These are phyloP conservation scores for Zancudomyces culisetae DNA, from an alignment of 371 early-diverging fungal species.

Conservation along the genomic window DNA sequence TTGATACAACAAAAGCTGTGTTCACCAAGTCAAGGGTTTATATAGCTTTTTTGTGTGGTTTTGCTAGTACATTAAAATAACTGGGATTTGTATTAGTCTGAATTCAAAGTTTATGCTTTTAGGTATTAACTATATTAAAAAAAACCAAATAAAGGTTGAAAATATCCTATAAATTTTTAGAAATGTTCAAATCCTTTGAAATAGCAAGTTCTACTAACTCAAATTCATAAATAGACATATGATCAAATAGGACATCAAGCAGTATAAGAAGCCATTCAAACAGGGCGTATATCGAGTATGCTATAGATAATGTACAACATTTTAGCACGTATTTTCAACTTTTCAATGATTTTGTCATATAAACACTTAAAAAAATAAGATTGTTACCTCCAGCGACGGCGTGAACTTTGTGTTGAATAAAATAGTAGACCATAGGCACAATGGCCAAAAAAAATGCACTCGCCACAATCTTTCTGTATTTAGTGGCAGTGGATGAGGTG, in stretches of 20 bases:
- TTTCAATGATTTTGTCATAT: too few species aligned
- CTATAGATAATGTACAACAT: too few species aligned
- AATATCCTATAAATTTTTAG: not conserved
- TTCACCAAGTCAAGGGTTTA: too few species aligned
- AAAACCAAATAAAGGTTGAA: too few species aligned
- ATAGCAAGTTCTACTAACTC: slow-evolving; percentile 17
- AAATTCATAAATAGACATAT: slow-evolving; percentile 48
- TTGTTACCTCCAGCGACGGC: slow-evolving; percentile 32
- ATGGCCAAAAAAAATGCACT: slow-evolving; percentile 41
- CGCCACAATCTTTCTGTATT: slow-evolving; percentile 20
- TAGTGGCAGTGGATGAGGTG: slow-evolving; percentile 3
- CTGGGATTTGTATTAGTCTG: too few species aligned
- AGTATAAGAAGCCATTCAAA: slow-evolving; percentile 66
- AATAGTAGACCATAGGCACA: slow-evolving; percentile 55
- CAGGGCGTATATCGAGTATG: slow-evolving; percentile 60
- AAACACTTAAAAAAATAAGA: slow-evolving; percentile 1
- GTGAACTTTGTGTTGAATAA: slow-evolving; percentile 57
- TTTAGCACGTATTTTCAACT: too few species aligned
- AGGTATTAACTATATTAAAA: too few species aligned
- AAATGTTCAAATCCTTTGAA: not conserved
- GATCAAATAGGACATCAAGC: slow-evolving; percentile 61
- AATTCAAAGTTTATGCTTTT: too few species aligned
- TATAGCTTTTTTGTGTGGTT: too few species aligned
- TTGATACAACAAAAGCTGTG: too few species aligned
- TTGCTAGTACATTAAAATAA: too few species aligned